These are phyloP conservation scores for Capronia americana DNA, from an alignment of 2,329 filamentous ascomycete genomes.

Conservation along the genomic window DNA sequence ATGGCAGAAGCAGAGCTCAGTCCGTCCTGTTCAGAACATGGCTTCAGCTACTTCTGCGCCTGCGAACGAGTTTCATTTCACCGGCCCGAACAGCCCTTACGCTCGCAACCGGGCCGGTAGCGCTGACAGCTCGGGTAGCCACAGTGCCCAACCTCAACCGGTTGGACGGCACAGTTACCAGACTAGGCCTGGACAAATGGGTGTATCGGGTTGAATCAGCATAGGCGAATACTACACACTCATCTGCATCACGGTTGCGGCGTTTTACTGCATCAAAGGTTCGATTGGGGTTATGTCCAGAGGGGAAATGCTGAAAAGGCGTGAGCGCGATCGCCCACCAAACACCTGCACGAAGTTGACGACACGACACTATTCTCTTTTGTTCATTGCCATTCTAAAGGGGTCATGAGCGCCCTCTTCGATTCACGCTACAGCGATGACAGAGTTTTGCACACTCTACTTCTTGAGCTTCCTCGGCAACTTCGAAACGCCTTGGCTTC, in stretches of 20 bases:
- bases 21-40: slow-evolving; percentile 69
- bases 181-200: slow-evolving; percentile 36
- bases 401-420: neutral
- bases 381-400: slow-evolving; percentile 5
- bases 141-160: slow-evolving; percentile 28
- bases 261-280: neutral
- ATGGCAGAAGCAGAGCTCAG: slow-evolving; percentile 83
- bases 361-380: slow-evolving; percentile 23
- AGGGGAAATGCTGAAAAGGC: neutral
- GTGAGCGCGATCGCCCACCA: neutral
- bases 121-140: slow-evolving; percentile 36
- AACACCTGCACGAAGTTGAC: slow-evolving; percentile 21
- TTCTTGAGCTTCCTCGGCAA: neutral
- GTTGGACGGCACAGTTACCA: slow-evolving; percentile 39
- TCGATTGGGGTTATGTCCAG: slow-evolving; percentile 8
- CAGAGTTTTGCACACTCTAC: slow-evolving; percentile 7
- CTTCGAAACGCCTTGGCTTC: neutral
- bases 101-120: slow-evolving; percentile 37
- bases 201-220: slow-evolving; percentile 33
- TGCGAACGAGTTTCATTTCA: slow-evolving; percentile 34
- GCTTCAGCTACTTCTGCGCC: slow-evolving; percentile 22
- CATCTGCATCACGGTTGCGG: slow-evolving; percentile 10
- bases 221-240: slow-evolving; percentile 7
- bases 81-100: slow-evolving; percentile 39
- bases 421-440: slow-evolving; percentile 3